Evolutionary conservation across 768 basidiomycete genomes (phyloP).

Genomic region (Paxillus rubicundulus): DNA sequence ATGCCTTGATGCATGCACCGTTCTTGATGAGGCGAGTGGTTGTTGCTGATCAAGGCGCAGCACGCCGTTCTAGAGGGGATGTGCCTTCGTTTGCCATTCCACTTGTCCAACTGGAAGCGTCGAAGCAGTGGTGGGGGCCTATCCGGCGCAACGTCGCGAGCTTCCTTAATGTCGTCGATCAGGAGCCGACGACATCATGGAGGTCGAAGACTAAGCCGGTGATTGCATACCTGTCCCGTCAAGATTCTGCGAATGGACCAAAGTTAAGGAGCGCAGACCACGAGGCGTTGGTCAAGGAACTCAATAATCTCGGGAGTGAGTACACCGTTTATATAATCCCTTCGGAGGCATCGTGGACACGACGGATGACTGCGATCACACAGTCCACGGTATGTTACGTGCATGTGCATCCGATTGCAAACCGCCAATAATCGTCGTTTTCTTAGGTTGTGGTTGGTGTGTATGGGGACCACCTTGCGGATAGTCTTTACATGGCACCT

Average conservation of each 20-base stretch:
- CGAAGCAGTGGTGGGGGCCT: conserved; percentile 71
- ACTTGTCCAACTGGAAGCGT: conserved; percentile 41
- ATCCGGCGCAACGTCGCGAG: conserved; percentile 42
- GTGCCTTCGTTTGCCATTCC: conserved; percentile 35
- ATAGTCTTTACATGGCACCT: conserved; percentile 67
- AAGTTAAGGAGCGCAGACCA: conserved; percentile 58
- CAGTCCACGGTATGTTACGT: conserved; percentile 57
- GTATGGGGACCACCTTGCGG: conserved; percentile 59
- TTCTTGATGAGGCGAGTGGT: conserved; percentile 76
- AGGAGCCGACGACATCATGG: conserved; percentile 14
- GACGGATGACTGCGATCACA: conserved; percentile 61
- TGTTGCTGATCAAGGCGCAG: conserved; percentile 72
- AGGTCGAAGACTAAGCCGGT: conserved; percentile 38
- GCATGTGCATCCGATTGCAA: conserved; percentile 7
- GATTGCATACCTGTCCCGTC: conserved; percentile 68
- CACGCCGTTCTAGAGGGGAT: conserved; percentile 35
- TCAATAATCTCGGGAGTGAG: conserved; percentile 51
- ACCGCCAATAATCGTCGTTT: conserved; percentile 7
- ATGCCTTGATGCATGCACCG: conserved; percentile 61
- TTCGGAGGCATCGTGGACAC: conserved; percentile 53
- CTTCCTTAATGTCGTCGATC: conserved; percentile 39
- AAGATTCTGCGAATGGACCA: conserved; percentile 48
- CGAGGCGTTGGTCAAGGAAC: conserved; percentile 53
- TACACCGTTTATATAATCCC: conserved; percentile 58
- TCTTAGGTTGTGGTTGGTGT: conserved; percentile 55